phyloP scores from a whole-genome alignment of 441 rosid genomes.

The Mallotus japonicus region DNA sequence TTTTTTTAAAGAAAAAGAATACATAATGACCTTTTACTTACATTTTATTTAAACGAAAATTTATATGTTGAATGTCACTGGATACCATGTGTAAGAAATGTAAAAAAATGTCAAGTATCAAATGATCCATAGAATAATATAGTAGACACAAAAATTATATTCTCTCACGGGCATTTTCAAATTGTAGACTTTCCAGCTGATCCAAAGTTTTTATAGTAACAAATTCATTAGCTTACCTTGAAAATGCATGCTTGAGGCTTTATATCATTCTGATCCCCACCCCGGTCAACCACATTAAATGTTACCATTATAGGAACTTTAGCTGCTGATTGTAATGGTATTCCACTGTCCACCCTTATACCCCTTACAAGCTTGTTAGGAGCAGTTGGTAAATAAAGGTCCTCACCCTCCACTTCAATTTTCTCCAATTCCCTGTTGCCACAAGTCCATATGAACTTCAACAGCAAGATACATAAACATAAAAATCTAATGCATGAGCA shows the following conservation, averaged over 20 bases:
- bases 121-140: neutral
- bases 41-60: neutral
- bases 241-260: constrained; percentile 97
- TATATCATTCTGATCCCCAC: constrained; percentile 57
- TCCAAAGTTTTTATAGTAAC: neutral
- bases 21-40: neutral
- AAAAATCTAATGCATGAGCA: constrained; percentile 12
- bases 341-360: constrained; percentile 89
- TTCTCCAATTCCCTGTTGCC: constrained; percentile 82
- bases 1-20: neutral
- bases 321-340: constrained; percentile 97
- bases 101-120: neutral
- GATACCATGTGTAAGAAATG: neutral
- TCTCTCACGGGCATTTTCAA: no score
- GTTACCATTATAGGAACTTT: constrained; percentile 98
- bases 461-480: constrained; percentile 14
- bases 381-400: constrained; percentile 95
- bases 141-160: neutral
- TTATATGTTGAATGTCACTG: neutral
- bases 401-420: constrained; percentile 83
- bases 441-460: constrained; percentile 26
- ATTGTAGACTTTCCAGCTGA: neutral
- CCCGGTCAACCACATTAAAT: constrained; percentile 85
- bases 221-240: constrained; percentile 55
- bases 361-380: constrained; percentile 86